Base-by-base conservation (phyloP, 768 basidiomycete genomes). In the Mycena leptocephala region DNA sequence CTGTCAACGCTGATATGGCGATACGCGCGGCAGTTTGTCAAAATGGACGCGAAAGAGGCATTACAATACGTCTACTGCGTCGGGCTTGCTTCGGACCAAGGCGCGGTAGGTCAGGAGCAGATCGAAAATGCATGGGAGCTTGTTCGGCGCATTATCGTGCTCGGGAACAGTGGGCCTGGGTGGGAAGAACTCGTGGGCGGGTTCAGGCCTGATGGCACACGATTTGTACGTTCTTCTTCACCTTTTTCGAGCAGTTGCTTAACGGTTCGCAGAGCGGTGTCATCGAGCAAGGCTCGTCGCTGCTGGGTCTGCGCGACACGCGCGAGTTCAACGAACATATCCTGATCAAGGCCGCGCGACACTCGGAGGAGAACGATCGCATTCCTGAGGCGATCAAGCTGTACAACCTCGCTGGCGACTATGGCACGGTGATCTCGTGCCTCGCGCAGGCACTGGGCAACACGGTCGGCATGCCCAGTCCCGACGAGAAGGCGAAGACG, bases 151-250 rank as follows among this genome's bases (percentile, higher is more conserved):
- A 94, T 96, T 75, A 94, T 97, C 79, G 93, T 96, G 2, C 85
- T 94, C 51, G 93, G 94, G 9, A 95, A 95, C 80, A 89, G 92
- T 5, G 95, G 95, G 1, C 92, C 93, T 8, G 94, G 90, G 20
- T 99, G 97, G 96, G 95, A 97, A 61, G 95, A 96, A 83, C 91
- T 99, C 22, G 94, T 99, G 3, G 98, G 98, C n/a, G 96, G 96
- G 13, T 95, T 98, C 81, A 89, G 95, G 76, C 87, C 93, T 7
- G 97, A 99, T 78, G 97, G 97, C 5, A 93, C 95, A n/a, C 90
- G 92, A 88, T 95, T 95, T 84, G 96, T 96, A 83, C 81, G 95
- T 92, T 11, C 8, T 5, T n/a, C 22, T 62, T 68, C 35, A n/a
- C 28, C 56, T 71, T 62, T 56, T 18, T 2, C 41, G 59, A 62